Evolutionary conservation across 2,329 filamentous ascomycete genomes (phyloP).

Genomic region (Fusarium luffae): DNA sequence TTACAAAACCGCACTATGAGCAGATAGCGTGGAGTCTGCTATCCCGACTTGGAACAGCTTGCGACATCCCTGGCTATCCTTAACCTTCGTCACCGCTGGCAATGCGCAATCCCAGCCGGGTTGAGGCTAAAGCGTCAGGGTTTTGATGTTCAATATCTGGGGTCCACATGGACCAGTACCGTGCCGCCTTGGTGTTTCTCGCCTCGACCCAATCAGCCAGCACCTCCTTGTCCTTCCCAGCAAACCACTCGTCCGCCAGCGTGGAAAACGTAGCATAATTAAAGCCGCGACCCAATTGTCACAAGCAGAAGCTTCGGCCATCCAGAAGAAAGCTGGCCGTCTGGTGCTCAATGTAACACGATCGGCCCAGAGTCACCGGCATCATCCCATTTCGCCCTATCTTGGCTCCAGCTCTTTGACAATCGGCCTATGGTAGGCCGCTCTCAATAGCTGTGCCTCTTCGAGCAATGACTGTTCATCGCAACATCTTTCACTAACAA

Average conservation of each 20-base stretch:
- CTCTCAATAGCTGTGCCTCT: constrained; percentile 22
- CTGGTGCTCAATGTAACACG: constrained; percentile 32
- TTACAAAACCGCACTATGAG: constrained; percentile 23
- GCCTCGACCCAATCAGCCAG: constrained; percentile 6
- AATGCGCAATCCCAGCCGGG: constrained; percentile 20
- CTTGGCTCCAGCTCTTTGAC: constrained; percentile 32
- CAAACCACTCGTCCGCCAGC: constrained; percentile 10
- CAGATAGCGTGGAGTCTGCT: constrained; percentile 40
- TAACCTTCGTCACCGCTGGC: constrained; percentile 32
- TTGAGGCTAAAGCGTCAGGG: constrained; percentile 29
- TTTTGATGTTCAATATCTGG: constrained; percentile 11
- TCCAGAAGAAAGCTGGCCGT: background rate
- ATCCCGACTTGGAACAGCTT: constrained; percentile 41
- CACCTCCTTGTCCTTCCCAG: background rate
- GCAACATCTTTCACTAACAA: background rate
- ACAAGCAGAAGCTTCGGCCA: constrained; percentile 23
- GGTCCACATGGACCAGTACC: constrained; percentile 18
- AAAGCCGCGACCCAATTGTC: constrained; percentile 15
- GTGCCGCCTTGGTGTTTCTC: constrained; percentile 20
- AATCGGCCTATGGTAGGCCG: constrained; percentile 33
- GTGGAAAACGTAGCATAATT: constrained; percentile 3
- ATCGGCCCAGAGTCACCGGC: constrained; percentile 36
- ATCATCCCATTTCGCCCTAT: constrained; percentile 27
- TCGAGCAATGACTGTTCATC: constrained; percentile 16
- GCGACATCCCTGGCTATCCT: constrained; percentile 28